Evolutionary conservation across 2,329 filamentous ascomycete species (phyloP), one percentile per base, ranked within the genome.

Genomic region (Stromatinia cepivora): DNA sequence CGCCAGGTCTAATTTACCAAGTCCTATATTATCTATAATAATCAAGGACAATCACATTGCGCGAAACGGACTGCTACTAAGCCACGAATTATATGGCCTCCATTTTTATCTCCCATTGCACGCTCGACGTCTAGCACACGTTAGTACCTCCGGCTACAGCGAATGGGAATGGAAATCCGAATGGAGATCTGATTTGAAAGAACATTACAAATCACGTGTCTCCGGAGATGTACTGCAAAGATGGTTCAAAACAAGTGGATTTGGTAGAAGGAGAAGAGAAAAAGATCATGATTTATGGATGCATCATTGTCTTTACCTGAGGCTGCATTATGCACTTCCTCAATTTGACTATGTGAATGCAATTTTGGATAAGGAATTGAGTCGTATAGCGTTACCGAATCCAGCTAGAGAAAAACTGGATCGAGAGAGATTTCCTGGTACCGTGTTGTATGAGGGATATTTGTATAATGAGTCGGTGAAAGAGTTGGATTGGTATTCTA

Each of bases 131-230:
- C 39, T 46, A 2, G 15, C 25, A 28, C 10, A 1, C 0, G 25
- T 59, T 13, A 17, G 45, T 15, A 45, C n/a, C 5, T 13, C 17
- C 0, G 25, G 39, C 5, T 1, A 9, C 7, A 46, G 2, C 2
- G 45, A n/a, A 15, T 31, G n/a, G n/a, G 57, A 59, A 59, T 59
- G 57, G n/a, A n/a, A 42, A 59, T 11, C 53, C 28, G 53, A 56
- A 22, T 56, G 28, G 17, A 3, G 15, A 4, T 1, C 10, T 10
- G 17, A 22, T 34, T 11, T 31, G 10, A 4, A 22, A 9, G 2
- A 5, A 11, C 11, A 28, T 8, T 15, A 25, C n/a, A 25, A 0
- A 28, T 53, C 13, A 17, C 31, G 25, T 25, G n/a, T 25, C 8
- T 53, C 5, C 25, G 13, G 4, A 3, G 8, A 20, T 4, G 7